Base-by-base conservation (phyloP, 2,329 filamentous ascomycete species). In the Ascochyta viciae-villosae region DNA sequence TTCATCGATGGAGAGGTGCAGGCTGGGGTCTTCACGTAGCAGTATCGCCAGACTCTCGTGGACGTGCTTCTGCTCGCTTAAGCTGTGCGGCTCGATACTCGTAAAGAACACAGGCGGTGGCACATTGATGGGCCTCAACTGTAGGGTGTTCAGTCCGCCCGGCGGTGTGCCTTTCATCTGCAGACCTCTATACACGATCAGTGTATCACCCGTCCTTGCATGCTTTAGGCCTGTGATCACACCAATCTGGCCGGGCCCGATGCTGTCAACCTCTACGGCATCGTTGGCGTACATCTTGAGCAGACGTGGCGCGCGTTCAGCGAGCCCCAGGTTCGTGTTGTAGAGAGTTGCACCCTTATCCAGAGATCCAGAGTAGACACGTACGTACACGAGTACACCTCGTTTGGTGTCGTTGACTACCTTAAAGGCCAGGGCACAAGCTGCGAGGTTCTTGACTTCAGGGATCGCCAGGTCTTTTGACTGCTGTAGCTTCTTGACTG, bases 61-160 rank as follows among this genome's bases (percentile, higher is more conserved):
- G 6, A 99, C 85, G 55, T 89, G 85, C 65, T 92, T 93, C 66
- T 92, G 90, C 63, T 93, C 92, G 29, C 89, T 84, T 29, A 91
- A 80, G 65, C 91, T 89, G 64, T 92, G 79, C 16, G 87, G 91
- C 62, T 98, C 94, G 26, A 98, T 88, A 57, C 93, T 91, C n/a
- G 96, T 89, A 74, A 98, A 99, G 70, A 97, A 96, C 0, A 99
- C 95, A 0, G 95, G 92, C 0, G 95, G 92, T 0, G 95, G 94
- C 0, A 97, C 91, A 56, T 90, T 85, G 26, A 96, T 95, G 0
- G 95, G 92, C 15, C 92, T 87, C 33, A 99, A 85, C 70, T 96
- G 92, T 15, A 98, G 79, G 15, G 84, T 87, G 45, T 88, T 87
- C 44, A 96, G 78, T 0, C 86, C 83, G 15, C 87, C 83, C 16